These are phyloP conservation scores for Phylloporus scabripes DNA, from an alignment of 768 basidiomycete species.

Conservation along the genomic window DNA sequence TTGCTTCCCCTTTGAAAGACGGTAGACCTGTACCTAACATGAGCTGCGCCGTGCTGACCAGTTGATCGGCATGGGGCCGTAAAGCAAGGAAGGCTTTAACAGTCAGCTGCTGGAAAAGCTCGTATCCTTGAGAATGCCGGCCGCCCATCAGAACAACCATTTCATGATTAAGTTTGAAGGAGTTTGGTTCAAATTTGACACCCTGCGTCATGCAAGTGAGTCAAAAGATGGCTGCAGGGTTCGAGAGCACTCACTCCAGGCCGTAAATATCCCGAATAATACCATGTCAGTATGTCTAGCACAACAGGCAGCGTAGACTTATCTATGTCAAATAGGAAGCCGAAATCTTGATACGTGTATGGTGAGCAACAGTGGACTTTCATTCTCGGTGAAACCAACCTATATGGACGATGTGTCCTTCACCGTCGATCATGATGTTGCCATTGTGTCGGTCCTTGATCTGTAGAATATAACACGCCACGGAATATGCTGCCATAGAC, in stretches of 20 bases:
- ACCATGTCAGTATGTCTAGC: slow-evolving; percentile 25
- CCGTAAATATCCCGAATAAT: slow-evolving; percentile 32
- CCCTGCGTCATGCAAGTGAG: slow-evolving; percentile 48
- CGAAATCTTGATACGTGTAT: slow-evolving; percentile 61
- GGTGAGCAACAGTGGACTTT: slow-evolving; percentile 5
- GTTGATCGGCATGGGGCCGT: slow-evolving; percentile 88
- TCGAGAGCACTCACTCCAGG: slow-evolving; percentile 48
- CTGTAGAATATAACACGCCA: slow-evolving; percentile 95
- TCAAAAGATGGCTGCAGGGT: neutral
- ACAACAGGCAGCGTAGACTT: slow-evolving; percentile 39
- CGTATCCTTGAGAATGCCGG: slow-evolving; percentile 88
- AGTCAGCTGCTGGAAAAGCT: slow-evolving; percentile 87
- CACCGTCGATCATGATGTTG: slow-evolving; percentile 99
- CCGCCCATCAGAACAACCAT: slow-evolving; percentile 99
- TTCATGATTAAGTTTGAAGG: slow-evolving; percentile 98
- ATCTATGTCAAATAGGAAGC: slow-evolving; percentile 98
- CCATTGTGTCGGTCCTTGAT: slow-evolving; percentile 99
- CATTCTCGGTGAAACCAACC: slow-evolving; percentile 45
- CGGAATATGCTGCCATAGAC: slow-evolving; percentile 98
- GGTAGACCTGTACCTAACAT: slow-evolving; percentile 96
- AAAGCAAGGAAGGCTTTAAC: slow-evolving; percentile 96
- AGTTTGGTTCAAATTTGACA: slow-evolving; percentile 97
- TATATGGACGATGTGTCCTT: slow-evolving; percentile 95
- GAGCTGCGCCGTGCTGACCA: slow-evolving; percentile 80
- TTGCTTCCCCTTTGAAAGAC: slow-evolving; percentile 93